phyloP scores from a whole-genome alignment of 1,284 basidiomycete species.

The Rhodotorula sp. region DNA sequence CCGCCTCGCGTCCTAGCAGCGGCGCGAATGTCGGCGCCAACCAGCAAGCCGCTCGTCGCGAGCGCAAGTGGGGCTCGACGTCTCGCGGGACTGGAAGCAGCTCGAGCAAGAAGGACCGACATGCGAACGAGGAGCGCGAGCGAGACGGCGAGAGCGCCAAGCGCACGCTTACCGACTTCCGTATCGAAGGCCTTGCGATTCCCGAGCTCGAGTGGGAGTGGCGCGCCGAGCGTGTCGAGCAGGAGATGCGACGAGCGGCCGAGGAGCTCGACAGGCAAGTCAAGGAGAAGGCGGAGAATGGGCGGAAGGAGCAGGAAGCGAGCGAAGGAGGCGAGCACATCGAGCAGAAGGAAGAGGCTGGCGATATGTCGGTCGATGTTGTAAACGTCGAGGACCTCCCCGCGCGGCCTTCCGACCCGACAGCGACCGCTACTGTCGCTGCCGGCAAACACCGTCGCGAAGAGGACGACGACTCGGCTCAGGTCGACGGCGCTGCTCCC shows the following conservation, averaged over 20 bases:
- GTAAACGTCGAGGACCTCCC: not conserved
- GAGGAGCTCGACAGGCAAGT: constrained; percentile 24
- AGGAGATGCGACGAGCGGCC: constrained; percentile 15
- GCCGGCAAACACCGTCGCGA: constrained; percentile 19
- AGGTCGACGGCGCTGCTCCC: not conserved
- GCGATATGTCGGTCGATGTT: constrained; percentile 35
- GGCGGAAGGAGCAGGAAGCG: not conserved
- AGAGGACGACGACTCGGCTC: constrained; percentile 27
- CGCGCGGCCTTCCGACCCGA: not conserved
- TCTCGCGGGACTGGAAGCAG: no score
- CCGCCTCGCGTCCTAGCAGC: not conserved
- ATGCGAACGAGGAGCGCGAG: constrained; percentile 1
- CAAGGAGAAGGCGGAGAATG: constrained; percentile 20
- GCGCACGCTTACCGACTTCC: constrained; percentile 86
- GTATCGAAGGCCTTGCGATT: constrained; percentile 84
- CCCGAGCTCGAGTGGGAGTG: constrained; percentile 53
- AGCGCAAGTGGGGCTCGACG: constrained; percentile 34
- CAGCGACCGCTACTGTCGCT: not conserved
- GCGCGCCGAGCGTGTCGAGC: constrained; percentile 59
- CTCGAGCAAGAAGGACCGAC: constrained; percentile 3
- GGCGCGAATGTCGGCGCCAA: constrained; percentile 1
- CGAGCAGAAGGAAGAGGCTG: constrained; percentile 4
- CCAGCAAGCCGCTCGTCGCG: constrained; percentile 17
- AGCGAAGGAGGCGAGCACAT: not conserved
- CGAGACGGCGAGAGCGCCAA: constrained; percentile 61